Conservation (phyloP, 192 early-diverging fungal genomes). For the Backusella tarrabulga region DNA sequence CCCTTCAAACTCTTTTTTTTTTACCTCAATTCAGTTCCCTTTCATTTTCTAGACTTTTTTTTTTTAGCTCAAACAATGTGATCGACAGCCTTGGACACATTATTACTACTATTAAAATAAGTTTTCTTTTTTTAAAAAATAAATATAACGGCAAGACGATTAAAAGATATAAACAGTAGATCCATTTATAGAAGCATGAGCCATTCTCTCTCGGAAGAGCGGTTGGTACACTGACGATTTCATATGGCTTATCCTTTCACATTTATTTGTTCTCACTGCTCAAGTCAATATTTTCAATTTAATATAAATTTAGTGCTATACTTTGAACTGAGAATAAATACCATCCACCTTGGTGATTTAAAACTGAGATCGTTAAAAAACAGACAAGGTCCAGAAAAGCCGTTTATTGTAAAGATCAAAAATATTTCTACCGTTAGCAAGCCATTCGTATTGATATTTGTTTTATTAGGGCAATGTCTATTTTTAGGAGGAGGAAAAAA, state of each 20-base stretch:
- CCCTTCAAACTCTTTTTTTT: neutral
- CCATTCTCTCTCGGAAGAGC: neutral
- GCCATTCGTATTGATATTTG: neutral
- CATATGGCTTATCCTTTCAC: neutral
- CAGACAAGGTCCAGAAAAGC: neutral
- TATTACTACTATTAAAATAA: neutral
- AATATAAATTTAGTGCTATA: neutral
- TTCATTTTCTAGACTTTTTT: neutral
- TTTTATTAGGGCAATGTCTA: neutral
- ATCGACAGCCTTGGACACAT: neutral
- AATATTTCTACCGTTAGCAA: neutral
- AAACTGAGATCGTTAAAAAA: neutral
- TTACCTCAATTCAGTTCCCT: neutral
- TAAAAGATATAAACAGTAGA: neutral
- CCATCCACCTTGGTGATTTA: neutral
- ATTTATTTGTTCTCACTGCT: neutral
- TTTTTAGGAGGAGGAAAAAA: neutral
- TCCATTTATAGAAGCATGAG: neutral
- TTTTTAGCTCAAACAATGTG: neutral
- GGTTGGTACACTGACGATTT: neutral
- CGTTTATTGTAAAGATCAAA: neutral
- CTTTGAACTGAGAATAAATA: conserved; percentile 1
- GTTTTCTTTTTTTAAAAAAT: neutral
- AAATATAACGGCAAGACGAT: neutral
- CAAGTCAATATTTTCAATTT: neutral